phyloP scores from a whole-genome alignment of 2,329 filamentous ascomycete species.

The Dothidotthia symphoricarpi region DNA sequence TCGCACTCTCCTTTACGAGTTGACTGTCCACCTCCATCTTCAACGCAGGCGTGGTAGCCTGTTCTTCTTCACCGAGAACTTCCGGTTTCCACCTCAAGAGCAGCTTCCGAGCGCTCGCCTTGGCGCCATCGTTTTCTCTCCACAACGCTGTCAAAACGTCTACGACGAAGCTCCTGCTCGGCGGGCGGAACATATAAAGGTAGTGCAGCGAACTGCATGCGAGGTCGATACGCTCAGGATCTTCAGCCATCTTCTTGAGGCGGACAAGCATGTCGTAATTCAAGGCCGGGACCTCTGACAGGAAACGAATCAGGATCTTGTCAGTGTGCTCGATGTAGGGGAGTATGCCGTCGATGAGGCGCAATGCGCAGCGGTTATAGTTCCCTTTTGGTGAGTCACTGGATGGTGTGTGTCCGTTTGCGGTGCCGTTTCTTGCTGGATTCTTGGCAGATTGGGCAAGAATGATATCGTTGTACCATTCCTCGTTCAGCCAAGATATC shows the following conservation, averaged over 20 bases:
- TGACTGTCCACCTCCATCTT: slow-evolving; percentile 22
- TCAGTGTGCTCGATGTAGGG: slow-evolving; percentile 91
- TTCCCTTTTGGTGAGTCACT: slow-evolving; percentile 45
- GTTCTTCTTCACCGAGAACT: slow-evolving; percentile 36
- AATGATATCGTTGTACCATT: slow-evolving; percentile 91
- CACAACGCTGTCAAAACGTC: slow-evolving; percentile 61
- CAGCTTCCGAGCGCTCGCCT: slow-evolving; percentile 52
- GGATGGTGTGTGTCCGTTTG: slow-evolving; percentile 49
- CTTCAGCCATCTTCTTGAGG: slow-evolving; percentile 63
- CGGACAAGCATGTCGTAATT: slow-evolving; percentile 69
- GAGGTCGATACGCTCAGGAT: slow-evolving; percentile 62
- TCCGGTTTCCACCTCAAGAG: slow-evolving; percentile 57
- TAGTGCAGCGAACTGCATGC: slow-evolving; percentile 59
- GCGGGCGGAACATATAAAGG: slow-evolving; percentile 53
- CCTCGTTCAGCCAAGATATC: slow-evolving; percentile 91
- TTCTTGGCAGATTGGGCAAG: slow-evolving; percentile 41
- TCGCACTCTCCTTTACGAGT: slow-evolving; percentile 23
- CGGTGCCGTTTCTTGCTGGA: slow-evolving; percentile 29
- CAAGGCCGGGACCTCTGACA: slow-evolving; percentile 86
- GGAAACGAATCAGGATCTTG: slow-evolving; percentile 82
- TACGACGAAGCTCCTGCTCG: slow-evolving; percentile 56
- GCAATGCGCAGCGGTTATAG: slow-evolving; percentile 76
- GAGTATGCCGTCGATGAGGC: slow-evolving; percentile 82
- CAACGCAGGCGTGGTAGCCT: slow-evolving; percentile 12
- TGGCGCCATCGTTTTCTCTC: slow-evolving; percentile 48